phyloP scores from a whole-genome alignment of 805 yeast genomes.

The Wickerhamomyces pijperi region DNA sequence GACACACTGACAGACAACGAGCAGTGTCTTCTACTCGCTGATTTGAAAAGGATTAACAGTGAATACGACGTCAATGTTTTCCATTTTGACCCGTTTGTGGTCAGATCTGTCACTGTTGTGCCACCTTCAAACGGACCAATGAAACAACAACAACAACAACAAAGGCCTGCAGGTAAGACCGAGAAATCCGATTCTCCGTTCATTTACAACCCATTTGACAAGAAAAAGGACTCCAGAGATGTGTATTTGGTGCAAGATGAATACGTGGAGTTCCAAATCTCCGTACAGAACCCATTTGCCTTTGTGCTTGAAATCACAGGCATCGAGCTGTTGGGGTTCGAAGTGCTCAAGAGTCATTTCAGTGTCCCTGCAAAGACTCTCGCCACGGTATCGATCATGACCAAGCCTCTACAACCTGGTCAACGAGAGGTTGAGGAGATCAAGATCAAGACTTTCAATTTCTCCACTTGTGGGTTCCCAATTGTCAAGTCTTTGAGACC shows the following conservation, averaged over 20 bases:
- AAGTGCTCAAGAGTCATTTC: conserved; percentile 20
- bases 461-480: conserved; percentile 33
- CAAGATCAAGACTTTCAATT: conserved; percentile 36
- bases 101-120: conserved; percentile 36
- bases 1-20: conserved; percentile 46
- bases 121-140: conserved; percentile 17
- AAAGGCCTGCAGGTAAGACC: too few species aligned
- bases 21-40: conserved; percentile 32
- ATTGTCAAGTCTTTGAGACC: conserved; percentile 24
- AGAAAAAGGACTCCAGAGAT: conserved; percentile 9
- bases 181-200: too few species aligned
- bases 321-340: conserved; percentile 26
- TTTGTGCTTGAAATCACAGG: conserved; percentile 56
- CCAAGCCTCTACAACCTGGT: conserved; percentile 41
- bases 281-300: conserved; percentile 69
- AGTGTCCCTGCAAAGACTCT: conserved; percentile 27
- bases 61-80: conserved; percentile 19
- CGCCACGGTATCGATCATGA: conserved; percentile 28
- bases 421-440: conserved; percentile 39
- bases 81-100: conserved; percentile 69
- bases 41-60: conserved; percentile 21
- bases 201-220: conserved; percentile 45
- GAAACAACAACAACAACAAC: conserved; percentile 10
- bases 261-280: conserved; percentile 41
- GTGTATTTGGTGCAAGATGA: conserved; percentile 48